These are phyloP conservation scores for Paraphysoderma sedebokerense DNA, from an alignment of 371 early-diverging fungal genomes.

Conservation along the genomic window DNA sequence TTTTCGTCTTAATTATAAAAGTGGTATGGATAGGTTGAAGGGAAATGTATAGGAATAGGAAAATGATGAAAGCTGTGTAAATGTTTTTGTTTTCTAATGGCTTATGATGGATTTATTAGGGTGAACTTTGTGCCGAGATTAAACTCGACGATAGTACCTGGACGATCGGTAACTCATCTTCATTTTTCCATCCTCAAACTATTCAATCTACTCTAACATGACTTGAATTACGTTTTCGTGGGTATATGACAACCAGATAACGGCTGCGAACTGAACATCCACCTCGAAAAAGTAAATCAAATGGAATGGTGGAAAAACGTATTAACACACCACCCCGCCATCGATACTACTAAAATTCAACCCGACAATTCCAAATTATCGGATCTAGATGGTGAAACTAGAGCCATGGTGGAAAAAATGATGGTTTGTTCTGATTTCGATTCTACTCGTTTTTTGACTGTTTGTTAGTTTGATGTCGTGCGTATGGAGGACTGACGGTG, in stretches of 20 bases:
- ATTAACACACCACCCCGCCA: constrained; percentile 55
- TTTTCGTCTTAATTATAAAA: too few species aligned
- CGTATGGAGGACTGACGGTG: background rate
- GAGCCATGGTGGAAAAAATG: constrained; percentile 74
- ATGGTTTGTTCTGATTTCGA: constrained; percentile 22
- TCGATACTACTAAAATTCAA: constrained; percentile 74
- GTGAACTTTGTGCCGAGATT: constrained; percentile 48
- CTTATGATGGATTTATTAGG: constrained; percentile 18
- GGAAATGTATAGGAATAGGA: too few species aligned
- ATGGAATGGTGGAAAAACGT: constrained; percentile 88
- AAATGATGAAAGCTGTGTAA: too few species aligned
- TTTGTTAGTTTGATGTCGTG: background rate
- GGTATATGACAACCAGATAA: too few species aligned
- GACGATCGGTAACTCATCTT: constrained; percentile 39
- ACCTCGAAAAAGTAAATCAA: constrained; percentile 65
- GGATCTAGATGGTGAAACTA: constrained; percentile 80
- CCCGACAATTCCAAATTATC: constrained; percentile 78
- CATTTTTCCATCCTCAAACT: background rate
- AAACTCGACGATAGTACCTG: constrained; percentile 72
- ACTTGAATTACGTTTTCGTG: too few species aligned
- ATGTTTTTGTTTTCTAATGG: background rate
- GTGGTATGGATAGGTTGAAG: too few species aligned
- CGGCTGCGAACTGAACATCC: constrained; percentile 49
- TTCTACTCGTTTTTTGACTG: background rate
- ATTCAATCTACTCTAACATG: too few species aligned